These are phyloP conservation scores for Tetrastigma voinierianum DNA, from an alignment of 164 flowering plant genomes.

Conservation along the genomic window DNA sequence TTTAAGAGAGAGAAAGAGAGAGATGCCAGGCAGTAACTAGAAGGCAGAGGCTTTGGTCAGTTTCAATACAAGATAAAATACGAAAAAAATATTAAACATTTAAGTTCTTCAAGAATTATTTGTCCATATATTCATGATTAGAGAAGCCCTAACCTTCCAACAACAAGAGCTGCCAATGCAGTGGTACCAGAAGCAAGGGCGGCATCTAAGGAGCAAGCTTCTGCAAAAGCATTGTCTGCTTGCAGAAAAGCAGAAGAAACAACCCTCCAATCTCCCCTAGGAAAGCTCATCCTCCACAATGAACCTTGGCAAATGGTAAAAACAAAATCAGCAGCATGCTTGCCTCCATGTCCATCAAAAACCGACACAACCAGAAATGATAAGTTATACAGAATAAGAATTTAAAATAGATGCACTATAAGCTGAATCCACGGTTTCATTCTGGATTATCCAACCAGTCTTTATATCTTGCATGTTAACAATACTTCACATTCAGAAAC, in stretches of 20 bases:
- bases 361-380: constrained; percentile 33
- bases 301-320: constrained; percentile 66
- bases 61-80: not conserved
- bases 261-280: constrained; percentile 66
- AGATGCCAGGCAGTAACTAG: too few relatives aligned
- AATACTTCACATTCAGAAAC: not conserved
- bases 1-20: too few relatives aligned
- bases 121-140: not conserved
- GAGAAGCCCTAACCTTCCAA: constrained; percentile 63
- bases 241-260: constrained; percentile 81
- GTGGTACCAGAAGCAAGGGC: constrained; percentile 95
- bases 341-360: constrained; percentile 98
- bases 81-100: not conserved
- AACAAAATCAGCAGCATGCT: constrained; percentile 95
- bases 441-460: not conserved
- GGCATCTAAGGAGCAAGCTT: constrained; percentile 72
- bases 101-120: not conserved
- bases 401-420: not conserved
- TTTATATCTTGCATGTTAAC: not conserved
- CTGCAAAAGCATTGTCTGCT: constrained; percentile 85
- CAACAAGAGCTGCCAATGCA: constrained; percentile 84
- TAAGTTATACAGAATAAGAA: not conserved
- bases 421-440: not conserved
- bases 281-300: constrained; percentile 78
- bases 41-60: too few relatives aligned